Base-by-base conservation (phyloP, 495 filamentous ascomycete species). In the Penicillium maclennaniae region DNA sequence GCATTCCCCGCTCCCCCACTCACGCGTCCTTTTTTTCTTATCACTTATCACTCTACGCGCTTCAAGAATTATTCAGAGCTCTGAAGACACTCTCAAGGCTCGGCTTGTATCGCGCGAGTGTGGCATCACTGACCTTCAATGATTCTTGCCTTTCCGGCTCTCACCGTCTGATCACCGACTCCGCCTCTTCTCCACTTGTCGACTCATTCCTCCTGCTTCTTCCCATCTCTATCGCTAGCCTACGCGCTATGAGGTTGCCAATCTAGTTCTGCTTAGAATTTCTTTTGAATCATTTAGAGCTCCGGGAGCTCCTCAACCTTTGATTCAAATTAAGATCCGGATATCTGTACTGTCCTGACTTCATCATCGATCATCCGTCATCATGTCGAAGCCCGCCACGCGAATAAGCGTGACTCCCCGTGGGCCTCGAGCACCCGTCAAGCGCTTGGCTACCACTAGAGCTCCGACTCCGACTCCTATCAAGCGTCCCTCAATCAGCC, bases 371-470 rank as follows among this genome's bases (percentile, higher is more conserved):
- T 27, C 27, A 34, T 48, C 15, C 15, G 23, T 25, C 45, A 58
- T 45, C 53, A 75, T 70, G 67, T 69, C 69, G 44, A 68, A 56
- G 50, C 47, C 60, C 39, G 40, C 10, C 40, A 48, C 69, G 59
- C 70, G 73, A 23, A 65, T 68, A 8, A 60, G 65, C 12, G 62
- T 73, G 25, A 58, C 65, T 44, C 59, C 68, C n/a, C 60, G 63
- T 20, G 61, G 60, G 21, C 67, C 72, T 10, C 62, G 65, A 42
- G 60, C 67, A 47, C 71, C 71, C 17, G 60, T 73, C 44, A 70
- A 70, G 39, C 70, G 74, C 27, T 54, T 77, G 38, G 72, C 73
- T 43, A 76, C 69, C 59, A 56, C 71, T 7, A 75, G 72, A 43
- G 45, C 70, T 8, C 55, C 69, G 10, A 63, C 49, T 47, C 53